Base-by-base conservation (phyloP, 352 stramenopile species). In the Globisporangium lucens region DNA sequence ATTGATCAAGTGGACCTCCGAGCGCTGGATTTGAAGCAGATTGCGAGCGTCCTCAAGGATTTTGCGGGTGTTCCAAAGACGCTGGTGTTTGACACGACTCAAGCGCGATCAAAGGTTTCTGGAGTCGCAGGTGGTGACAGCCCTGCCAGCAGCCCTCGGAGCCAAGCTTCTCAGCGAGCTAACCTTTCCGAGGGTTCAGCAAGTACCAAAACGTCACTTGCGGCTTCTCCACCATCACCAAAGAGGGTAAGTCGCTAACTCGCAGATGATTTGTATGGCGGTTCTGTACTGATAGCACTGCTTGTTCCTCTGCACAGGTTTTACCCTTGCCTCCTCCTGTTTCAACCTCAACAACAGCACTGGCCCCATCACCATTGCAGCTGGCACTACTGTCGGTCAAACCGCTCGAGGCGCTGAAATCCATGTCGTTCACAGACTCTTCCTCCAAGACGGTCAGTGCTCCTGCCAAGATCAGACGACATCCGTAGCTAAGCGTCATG, bases 1-100 rank as follows among this genome's bases (percentile, higher is more conserved):
- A 75, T 90, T 41, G 77, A 90, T 24, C 51, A 68, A 17, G 61
- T 85, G 9, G 73, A 90, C 49, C 58, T 89, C 12, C 79, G 73
- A 41, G 69, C 71, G 2, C 56, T 86, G 33, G 61, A 68, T 1
- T 36, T 89, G 22, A 57, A 71, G 9, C 68, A 86, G 1, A 73
- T 89, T 3, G 66, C 74, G 3, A 63, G 20, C 1, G 72, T 83
- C 20, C 56, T 89, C 4, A 69, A 72, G 24, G 69, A 72, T 22
- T 66, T 89, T 36, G 60, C 70, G 1, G 69, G 56, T 3, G 38
- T 70, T 3, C 7, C 65, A 5, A 79, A 75, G 33, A 70, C 59
- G 2, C 51, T 90, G 9, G 66, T 74, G 17, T 90, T 90, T 63
- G 76, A 83, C 36, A 79, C 64, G 8, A 59, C 29, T 49, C 51